Base-by-base conservation (phyloP, 176 grass and related monocot genomes). In the Alopecurus myosuroides region DNA sequence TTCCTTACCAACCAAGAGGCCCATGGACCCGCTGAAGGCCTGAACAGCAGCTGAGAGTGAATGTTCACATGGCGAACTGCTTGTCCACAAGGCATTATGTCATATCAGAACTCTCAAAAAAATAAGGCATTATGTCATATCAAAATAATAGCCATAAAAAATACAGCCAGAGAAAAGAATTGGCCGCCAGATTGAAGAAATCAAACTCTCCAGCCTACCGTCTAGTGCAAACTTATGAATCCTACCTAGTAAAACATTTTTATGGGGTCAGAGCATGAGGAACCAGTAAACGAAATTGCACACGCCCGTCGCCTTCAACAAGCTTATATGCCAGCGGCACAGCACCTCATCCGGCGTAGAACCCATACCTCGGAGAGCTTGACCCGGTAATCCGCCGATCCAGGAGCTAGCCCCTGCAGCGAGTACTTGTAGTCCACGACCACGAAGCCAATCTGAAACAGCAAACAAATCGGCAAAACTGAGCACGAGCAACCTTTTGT, bases 401-500 rank as follows among this genome's bases (percentile, higher is more conserved):
- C 79, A 74, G 60, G 77, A 85, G 83, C 41, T 77, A 92, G 70
- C 1, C 67, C 82, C 44, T 80, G 86, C 10, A 98, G 83, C 9
- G 87, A 92, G 80, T 92, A 95, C 68, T 95, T 98, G 89, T 98
- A 98, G 76, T 98, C 93, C 53, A 70, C 83, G 57, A 89, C 81
- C 60, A 98, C 77, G 44, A 92, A 95, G 46, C 85, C 83, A 66
- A 98, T 98, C 96, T 95, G 82, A 66, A 79, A 15, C 52, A 80
- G 22, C 39, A 26, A 86, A 50, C 13, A 17, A n/a, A 6, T 20
- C 5, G 31, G 39, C 8, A 23, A 39, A 13, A 89, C 68, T 85
- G 70, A 75, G 57, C 7, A 37, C 7, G 25, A 75, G 48, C 71
- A 77, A 45, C 56, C 11, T 5, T 3, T n/a, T 8, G 34, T 10